These are phyloP conservation scores for Stentor coeruleus DNA, from an alignment of 73 alveolate species.

Conservation along the genomic window DNA sequence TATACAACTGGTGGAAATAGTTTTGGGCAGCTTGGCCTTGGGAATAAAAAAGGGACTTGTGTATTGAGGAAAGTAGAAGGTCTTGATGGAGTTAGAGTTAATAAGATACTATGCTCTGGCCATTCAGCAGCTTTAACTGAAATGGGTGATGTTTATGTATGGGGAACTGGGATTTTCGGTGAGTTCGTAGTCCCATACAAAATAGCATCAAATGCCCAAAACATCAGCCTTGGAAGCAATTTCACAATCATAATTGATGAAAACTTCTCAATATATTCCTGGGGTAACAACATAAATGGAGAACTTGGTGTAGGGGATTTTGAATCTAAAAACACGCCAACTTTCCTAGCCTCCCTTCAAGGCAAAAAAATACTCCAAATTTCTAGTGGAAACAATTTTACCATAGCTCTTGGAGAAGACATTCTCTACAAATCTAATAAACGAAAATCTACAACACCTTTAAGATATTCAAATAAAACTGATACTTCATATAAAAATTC, in stretches of 20 bases:
- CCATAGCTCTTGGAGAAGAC: not conserved
- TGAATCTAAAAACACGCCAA: conserved; percentile 32
- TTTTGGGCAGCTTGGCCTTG: conserved; percentile 34
- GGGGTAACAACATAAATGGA: conserved; percentile 31
- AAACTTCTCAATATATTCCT: conserved; percentile 8
- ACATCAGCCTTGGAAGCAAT: conserved; percentile 31
- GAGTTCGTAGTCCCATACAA: conserved; percentile 46
- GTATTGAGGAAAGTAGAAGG: conserved; percentile 13
- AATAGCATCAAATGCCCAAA: not conserved
- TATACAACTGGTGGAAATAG: conserved; percentile 30
- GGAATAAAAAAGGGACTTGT: conserved; percentile 17
- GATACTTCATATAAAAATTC: not conserved
- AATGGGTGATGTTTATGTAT: conserved; percentile 36
- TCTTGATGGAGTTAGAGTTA: not conserved
- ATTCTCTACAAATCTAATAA: not conserved
- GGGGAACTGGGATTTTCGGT: conserved; percentile 64
- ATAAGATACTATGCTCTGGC: conserved; percentile 18
- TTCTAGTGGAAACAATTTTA: not conserved
- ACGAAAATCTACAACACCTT: not conserved
- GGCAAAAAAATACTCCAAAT: not conserved
- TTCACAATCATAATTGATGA: conserved; percentile 25
- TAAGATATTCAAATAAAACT: not conserved
- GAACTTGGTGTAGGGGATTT: conserved; percentile 36
- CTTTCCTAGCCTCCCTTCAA: not conserved
- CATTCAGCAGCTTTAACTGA: conserved; percentile 45